phyloP scores from a whole-genome alignment of 1,284 basidiomycete species.

The Malassezia brasiliensis region DNA sequence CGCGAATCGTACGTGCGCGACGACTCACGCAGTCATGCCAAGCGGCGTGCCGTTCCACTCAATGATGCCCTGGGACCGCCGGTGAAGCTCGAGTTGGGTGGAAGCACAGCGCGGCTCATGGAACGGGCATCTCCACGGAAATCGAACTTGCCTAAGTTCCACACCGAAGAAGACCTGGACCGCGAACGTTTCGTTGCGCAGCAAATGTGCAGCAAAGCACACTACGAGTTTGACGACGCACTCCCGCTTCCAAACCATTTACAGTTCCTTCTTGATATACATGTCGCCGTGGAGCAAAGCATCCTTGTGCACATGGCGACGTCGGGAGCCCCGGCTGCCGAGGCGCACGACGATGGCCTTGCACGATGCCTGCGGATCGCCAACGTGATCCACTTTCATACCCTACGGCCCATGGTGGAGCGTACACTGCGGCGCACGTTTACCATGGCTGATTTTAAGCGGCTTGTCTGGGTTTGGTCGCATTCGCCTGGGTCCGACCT shows the following conservation, averaged over 20 bases:
- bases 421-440: conserved; percentile 29
- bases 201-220: background rate
- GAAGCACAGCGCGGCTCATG: background rate
- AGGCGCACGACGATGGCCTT: background rate
- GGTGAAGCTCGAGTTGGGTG: background rate
- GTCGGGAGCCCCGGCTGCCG: conserved; percentile 23
- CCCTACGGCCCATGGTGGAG: conserved; percentile 37
- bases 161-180: conserved; percentile 1
- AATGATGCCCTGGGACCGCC: background rate
- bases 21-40: background rate
- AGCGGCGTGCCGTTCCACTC: background rate
- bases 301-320: conserved; percentile 43
- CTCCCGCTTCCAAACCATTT: conserved; percentile 28
- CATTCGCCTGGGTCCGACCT: conserved; percentile 13
- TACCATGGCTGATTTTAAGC: conserved; percentile 24
- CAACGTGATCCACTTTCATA: conserved; percentile 32
- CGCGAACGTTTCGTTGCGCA: background rate
- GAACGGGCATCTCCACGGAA: conserved; percentile 14
- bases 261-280: conserved; percentile 27
- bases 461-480: conserved; percentile 34
- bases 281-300: conserved; percentile 36
- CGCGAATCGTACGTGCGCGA: conserved; percentile 8
- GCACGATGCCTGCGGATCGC: conserved; percentile 27
- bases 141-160: background rate
- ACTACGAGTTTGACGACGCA: background rate